Conservation (phyloP, 2,329 filamentous ascomycete genomes). For the Penicillium fuscoglaucum region DNA sequence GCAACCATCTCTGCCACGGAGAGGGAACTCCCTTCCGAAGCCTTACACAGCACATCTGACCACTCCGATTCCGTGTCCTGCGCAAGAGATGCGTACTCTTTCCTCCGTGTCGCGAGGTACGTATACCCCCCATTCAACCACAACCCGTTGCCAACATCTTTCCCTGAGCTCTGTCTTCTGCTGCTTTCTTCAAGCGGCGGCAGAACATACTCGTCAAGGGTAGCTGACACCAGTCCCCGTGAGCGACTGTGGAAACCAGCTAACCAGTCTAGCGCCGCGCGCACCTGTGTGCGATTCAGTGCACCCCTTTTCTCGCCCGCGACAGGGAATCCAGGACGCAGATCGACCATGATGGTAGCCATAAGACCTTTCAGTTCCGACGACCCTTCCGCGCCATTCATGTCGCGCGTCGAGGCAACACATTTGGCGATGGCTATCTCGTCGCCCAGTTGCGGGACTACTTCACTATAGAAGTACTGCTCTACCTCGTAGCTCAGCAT, state of each 20-base stretch:
- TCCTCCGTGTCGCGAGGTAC: conserved; percentile 63
- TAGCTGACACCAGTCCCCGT: conserved; percentile 40
- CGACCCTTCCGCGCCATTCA: conserved; percentile 25
- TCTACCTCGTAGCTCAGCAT: conserved; percentile 68
- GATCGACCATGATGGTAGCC: conserved; percentile 60
- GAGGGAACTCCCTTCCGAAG: conserved; percentile 15
- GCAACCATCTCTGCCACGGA: conserved; percentile 58
- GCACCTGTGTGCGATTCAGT: conserved; percentile 51
- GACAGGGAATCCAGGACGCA: conserved; percentile 56
- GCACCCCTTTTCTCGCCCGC: conserved; percentile 45
- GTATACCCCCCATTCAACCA: conserved; percentile 71
- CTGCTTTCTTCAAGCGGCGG: conserved; percentile 58
- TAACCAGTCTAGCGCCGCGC: conserved; percentile 62
- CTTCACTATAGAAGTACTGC: conserved; percentile 62
- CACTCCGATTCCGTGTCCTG: conserved; percentile 56
- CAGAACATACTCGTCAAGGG: conserved; percentile 32
- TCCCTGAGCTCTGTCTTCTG: conserved; percentile 29
- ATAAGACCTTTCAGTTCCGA: conserved; percentile 39
- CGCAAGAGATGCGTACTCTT: conserved; percentile 55
- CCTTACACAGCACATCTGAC: conserved; percentile 51
- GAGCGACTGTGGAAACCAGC: conserved; percentile 61
- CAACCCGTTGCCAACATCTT: conserved; percentile 33
- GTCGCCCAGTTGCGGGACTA: conserved; percentile 53
- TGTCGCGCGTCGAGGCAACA: conserved; percentile 46
- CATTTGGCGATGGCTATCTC: conserved; percentile 54